These are phyloP conservation scores for Straminergon stramineum DNA, from an alignment of 225 moss, liverwort and hornwort genomes.

Conservation along the genomic window DNA sequence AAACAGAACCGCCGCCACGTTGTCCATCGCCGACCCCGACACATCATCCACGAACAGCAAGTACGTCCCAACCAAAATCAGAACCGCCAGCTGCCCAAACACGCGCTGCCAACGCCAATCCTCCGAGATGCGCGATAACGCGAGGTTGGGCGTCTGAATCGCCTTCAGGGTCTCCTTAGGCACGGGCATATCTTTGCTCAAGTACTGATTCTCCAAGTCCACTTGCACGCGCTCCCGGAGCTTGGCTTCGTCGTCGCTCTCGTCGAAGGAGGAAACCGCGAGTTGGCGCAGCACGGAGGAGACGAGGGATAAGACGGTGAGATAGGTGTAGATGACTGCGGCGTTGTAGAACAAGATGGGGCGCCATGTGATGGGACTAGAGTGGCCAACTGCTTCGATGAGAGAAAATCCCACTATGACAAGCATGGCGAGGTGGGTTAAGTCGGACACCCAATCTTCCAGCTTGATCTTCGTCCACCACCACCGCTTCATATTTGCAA, in stretches of 20 bases:
- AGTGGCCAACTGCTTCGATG: slow-evolving; percentile 7
- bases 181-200: not conserved
- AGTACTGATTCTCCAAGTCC: not conserved
- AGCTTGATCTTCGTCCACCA: not conserved
- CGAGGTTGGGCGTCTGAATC: not conserved
- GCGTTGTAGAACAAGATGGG: slow-evolving; percentile 7
- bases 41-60: slow-evolving; percentile 7
- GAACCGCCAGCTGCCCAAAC: slow-evolving; percentile 6
- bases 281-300: not conserved
- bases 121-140: not conserved
- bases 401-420: not conserved
- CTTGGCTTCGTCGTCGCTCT: not conserved
- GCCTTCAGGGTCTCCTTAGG: not conserved
- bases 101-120: slow-evolving; percentile 22
- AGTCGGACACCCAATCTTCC: slow-evolving; percentile 5
- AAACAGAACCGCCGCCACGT: not conserved
- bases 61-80: slow-evolving; percentile 9
- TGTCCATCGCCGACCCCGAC: not conserved
- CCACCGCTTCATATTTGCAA: not conserved
- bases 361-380: not conserved
- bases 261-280: not conserved
- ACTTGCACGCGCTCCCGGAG: not conserved
- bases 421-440: not conserved
- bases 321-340: not conserved
- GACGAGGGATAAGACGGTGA: not conserved